These are phyloP conservation scores for Phytophthora sojae DNA, from an alignment of 352 stramenopile genomes.

Conservation along the genomic window DNA sequence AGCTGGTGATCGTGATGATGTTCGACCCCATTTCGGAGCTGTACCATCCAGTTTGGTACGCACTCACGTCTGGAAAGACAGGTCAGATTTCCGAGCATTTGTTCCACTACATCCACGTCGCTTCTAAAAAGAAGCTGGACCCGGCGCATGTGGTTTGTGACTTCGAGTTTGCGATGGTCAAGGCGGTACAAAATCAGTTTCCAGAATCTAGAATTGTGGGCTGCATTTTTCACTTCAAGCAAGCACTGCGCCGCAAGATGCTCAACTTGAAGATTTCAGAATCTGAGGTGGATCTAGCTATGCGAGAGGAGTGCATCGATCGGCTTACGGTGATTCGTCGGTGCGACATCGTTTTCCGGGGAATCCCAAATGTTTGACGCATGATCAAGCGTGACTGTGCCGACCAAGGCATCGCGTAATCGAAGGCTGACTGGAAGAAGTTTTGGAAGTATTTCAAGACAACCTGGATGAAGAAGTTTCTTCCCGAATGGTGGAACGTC, in stretches of 20 bases:
- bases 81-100: conserved; percentile 2
- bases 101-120: background rate
- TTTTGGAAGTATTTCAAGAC: conserved; percentile 5
- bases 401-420: background rate
- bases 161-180: conserved; percentile 16
- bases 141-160: conserved; percentile 1
- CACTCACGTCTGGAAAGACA: conserved; percentile 8
- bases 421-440: background rate
- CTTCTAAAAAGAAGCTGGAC: conserved; percentile 5
- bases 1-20: conserved; percentile 18
- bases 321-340: conserved; percentile 7
- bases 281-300: background rate
- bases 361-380: background rate
- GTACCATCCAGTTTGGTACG: conserved; percentile 12
- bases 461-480: conserved; percentile 10
- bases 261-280: conserved; percentile 18
- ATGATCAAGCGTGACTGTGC: background rate
- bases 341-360: background rate
- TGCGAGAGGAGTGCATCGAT: background rate
- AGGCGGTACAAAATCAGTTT: conserved; percentile 15
- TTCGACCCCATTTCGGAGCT: conserved; percentile 13
- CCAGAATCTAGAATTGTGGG: conserved; percentile 11
- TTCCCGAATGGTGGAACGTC: background rate
- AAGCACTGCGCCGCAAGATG: background rate
- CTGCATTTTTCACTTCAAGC: background rate